Evolutionary conservation across 2,329 filamentous ascomycete genomes (phyloP), one percentile per base, ranked within the genome.

Genomic region (Zymoseptoria tritici): DNA sequence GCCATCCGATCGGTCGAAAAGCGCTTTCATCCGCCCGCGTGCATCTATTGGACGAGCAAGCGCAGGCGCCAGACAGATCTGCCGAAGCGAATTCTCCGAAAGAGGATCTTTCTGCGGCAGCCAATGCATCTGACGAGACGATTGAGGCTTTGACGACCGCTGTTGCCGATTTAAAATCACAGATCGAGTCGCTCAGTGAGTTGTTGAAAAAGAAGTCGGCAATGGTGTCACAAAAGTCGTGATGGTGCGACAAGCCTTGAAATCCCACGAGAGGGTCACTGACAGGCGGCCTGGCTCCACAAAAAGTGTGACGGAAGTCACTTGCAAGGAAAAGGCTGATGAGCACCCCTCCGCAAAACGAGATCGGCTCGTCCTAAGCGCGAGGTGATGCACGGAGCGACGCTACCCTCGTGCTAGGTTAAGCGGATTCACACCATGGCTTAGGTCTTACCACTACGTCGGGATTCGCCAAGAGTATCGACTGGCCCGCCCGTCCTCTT

Each of bases 121-220:
- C 57, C 36, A 46, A 46, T 46, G 36, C 36, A 46, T 46, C 36
- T 46, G 36, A n/a, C 54, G 64, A 67, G 56, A 62, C 60, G 36
- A 57, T 62, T 21, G 59, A 64, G 36, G 57, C 61, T 51, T 58
- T 70, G 56, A 57, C 55, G 46, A 60, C 54, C 50, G 62, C 64
- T n/a, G 61, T 70, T 50, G 60, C 59, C 55, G 61, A 66, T 57
- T 61, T 70, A 20, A 57, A 60, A 20, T 51, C 49, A 49, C 64
- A 70, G 58, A 57, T 68, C 29, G 62, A 67, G 52, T 49, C 50
- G 24, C 57, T 67, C n/a, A 58, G 60, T 8, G 54, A 61, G 46
- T 42, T 64, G 52, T 58, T 68, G 29, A 54, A 62, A 22, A 50
- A 55, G 55, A 62, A 57, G 54, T 49, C 42, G 53, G 46, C 31